A percentile compares a stretch with the other conserved stretches of the same genome.
These are phyloP conservation scores for Starmerella apicola DNA, from an alignment of 805 yeast species.

Conservation along the genomic window DNA sequence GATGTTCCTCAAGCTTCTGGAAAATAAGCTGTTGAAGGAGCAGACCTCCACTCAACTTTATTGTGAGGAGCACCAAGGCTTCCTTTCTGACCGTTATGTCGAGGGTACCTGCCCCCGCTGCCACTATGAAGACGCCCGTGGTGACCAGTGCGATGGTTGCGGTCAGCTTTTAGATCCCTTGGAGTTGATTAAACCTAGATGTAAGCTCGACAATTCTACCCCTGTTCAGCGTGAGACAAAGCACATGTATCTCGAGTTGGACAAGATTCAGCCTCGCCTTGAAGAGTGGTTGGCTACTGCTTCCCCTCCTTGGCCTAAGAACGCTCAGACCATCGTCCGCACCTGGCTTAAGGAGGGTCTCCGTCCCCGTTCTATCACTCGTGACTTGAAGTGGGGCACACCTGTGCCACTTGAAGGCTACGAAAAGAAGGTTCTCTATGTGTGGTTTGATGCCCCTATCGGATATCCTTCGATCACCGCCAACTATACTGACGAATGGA, in stretches of 20 bases:
- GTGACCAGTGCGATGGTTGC: slow-evolving; percentile 98
- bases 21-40: slow-evolving; percentile 76
- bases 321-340: slow-evolving; percentile 75
- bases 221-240: slow-evolving; percentile 75
- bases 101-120: slow-evolving; percentile 98
- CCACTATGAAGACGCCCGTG: slow-evolving; percentile 91
- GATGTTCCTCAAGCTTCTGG: slow-evolving; percentile 61
- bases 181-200: slow-evolving; percentile 86
- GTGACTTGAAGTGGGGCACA: slow-evolving; percentile 97
- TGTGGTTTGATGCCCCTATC: slow-evolving; percentile 98
- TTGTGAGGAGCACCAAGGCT: slow-evolving; percentile 83
- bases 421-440: slow-evolving; percentile 84
- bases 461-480: slow-evolving; percentile 97
- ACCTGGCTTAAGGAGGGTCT: slow-evolving; percentile 93
- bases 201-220: slow-evolving; percentile 76
- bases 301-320: slow-evolving; percentile 83
- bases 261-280: slow-evolving; percentile 68
- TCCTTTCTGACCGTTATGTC: slow-evolving; percentile 89
- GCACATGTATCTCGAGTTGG: slow-evolving; percentile 72
- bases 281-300: slow-evolving; percentile 63
- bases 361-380: slow-evolving; percentile 87
- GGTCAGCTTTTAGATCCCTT: slow-evolving; percentile 82
- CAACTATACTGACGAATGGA: slow-evolving; percentile 71
- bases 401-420: slow-evolving; percentile 87
- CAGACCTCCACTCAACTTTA: slow-evolving; percentile 79